phyloP scores from a whole-genome alignment of 2,329 filamentous ascomycete genomes.

The Shiraia bambusicola region DNA sequence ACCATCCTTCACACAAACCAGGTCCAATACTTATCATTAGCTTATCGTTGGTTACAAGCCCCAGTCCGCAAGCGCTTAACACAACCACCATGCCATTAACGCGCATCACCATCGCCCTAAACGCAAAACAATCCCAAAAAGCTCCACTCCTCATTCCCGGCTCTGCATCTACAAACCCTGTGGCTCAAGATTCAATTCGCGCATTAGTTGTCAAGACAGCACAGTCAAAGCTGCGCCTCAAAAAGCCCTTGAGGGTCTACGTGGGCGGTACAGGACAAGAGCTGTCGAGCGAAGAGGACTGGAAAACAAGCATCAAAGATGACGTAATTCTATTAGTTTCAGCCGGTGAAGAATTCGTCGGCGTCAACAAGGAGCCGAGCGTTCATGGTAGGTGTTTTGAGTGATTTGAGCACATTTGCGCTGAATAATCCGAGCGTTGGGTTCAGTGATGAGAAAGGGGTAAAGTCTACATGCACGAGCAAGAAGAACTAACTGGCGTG shows the following conservation, averaged over 20 bases:
- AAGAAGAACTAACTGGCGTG: slow-evolving; percentile 3
- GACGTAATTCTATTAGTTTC: slow-evolving; percentile 34
- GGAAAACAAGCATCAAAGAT: slow-evolving; percentile 23
- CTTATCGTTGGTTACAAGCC: too few relatives aligned
- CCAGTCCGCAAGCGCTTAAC: too few relatives aligned
- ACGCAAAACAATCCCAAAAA: slow-evolving; percentile 33
- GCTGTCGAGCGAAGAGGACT: slow-evolving; percentile 29
- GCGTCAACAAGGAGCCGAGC: slow-evolving; percentile 20
- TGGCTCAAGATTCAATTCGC: slow-evolving; percentile 18
- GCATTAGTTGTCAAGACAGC: slow-evolving; percentile 33
- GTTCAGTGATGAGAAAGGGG: too few relatives aligned
- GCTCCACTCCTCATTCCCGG: slow-evolving; percentile 30
- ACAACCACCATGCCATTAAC: slow-evolving; percentile 15
- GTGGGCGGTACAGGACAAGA: slow-evolving; percentile 29
- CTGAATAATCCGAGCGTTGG: slow-evolving; percentile 10
- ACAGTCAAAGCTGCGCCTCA: slow-evolving; percentile 34
- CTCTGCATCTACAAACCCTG: slow-evolving; percentile 18
- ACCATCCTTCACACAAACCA: too few relatives aligned
- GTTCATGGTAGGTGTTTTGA: slow-evolving; percentile 17
- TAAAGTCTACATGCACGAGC: not conserved
- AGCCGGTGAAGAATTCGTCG: slow-evolving; percentile 38
- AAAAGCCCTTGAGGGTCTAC: slow-evolving; percentile 32
- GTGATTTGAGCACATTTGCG: slow-evolving; percentile 27
- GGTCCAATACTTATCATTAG: too few relatives aligned
- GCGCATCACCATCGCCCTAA: slow-evolving; percentile 36